Evolutionary conservation across 2,329 filamentous ascomycete species (phyloP).

Genomic region (Cladosporium sp.): DNA sequence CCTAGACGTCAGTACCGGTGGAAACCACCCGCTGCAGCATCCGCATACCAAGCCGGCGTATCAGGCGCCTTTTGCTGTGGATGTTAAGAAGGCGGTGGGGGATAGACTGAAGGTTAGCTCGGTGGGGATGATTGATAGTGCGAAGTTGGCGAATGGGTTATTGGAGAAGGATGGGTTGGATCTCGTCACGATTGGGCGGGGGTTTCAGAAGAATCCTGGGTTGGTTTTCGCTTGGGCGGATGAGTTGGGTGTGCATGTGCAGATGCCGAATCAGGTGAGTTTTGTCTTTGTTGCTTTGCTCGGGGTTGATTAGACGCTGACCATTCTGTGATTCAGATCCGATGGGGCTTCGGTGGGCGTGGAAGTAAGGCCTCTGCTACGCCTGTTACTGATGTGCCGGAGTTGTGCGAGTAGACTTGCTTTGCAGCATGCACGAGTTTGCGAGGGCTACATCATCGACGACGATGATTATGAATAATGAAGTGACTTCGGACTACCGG

Average conservation of each 20-base stretch:
- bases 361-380: constrained; percentile 31
- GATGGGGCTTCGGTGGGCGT: constrained; percentile 53
- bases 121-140: constrained; percentile 70
- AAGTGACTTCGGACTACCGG: no score
- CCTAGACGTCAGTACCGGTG: constrained; percentile 76
- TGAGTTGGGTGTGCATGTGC: constrained; percentile 65
- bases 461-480: no score
- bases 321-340: constrained; percentile 34
- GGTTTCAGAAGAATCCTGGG: constrained; percentile 78
- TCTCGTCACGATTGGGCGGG: constrained; percentile 67
- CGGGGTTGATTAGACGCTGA: no score
- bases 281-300: no score
- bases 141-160: constrained; percentile 63
- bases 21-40: constrained; percentile 55
- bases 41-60: constrained; percentile 62
- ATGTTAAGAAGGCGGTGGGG: constrained; percentile 69
- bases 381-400: constrained; percentile 19
- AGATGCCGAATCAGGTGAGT: constrained; percentile 62
- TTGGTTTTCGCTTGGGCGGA: constrained; percentile 66
- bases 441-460: no score
- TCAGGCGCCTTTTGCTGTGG: constrained; percentile 69
- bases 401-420: no score
- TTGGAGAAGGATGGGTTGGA: constrained; percentile 54
- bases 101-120: constrained; percentile 67
- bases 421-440: no score